Evolutionary conservation across 768 basidiomycete species (phyloP).

Genomic region (Favolaschia claudopus): DNA sequence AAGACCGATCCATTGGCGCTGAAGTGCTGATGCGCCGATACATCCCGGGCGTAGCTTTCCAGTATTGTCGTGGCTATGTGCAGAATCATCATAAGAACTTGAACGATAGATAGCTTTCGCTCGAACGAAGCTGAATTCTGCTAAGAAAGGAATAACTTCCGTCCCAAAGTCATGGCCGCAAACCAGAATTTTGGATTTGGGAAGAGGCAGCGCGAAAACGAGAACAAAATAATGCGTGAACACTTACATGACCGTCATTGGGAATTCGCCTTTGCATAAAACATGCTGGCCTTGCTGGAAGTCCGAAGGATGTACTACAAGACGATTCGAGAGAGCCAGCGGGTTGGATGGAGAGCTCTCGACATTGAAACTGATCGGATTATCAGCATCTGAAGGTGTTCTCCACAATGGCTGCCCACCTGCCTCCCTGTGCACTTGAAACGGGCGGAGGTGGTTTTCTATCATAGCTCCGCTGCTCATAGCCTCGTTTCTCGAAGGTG

Average conservation of each 20-base stretch:
- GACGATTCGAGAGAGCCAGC: slow-evolving; percentile 81
- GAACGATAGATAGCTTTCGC: too few species aligned
- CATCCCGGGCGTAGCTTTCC: slow-evolving; percentile 70
- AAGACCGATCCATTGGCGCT: slow-evolving; percentile 91
- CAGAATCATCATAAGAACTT: background rate
- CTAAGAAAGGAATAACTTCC: too few species aligned
- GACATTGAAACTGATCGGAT: slow-evolving; percentile 57
- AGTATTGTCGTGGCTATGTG: slow-evolving; percentile 77
- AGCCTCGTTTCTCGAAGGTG: slow-evolving; percentile 56
- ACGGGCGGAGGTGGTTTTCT: slow-evolving; percentile 44
- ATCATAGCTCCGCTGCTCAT: slow-evolving; percentile 54
- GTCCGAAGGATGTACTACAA: slow-evolving; percentile 82
- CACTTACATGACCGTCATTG: slow-evolving; percentile 76
- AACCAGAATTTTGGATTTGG: background rate
- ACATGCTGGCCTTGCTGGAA: slow-evolving; percentile 80
- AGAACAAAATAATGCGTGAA: background rate
- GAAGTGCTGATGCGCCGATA: slow-evolving; percentile 79
- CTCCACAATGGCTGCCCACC: slow-evolving; percentile 31
- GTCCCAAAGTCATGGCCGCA: too few species aligned
- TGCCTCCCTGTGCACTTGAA: slow-evolving; percentile 24
- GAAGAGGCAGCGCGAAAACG: background rate
- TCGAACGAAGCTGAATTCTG: too few species aligned
- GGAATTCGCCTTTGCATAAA: slow-evolving; percentile 72
- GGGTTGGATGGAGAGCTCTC: slow-evolving; percentile 67
- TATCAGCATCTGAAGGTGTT: background rate